These are phyloP conservation scores for Ceratobasidium sp. DNA, from an alignment of 1,284 basidiomycete species.

Conservation along the genomic window DNA sequence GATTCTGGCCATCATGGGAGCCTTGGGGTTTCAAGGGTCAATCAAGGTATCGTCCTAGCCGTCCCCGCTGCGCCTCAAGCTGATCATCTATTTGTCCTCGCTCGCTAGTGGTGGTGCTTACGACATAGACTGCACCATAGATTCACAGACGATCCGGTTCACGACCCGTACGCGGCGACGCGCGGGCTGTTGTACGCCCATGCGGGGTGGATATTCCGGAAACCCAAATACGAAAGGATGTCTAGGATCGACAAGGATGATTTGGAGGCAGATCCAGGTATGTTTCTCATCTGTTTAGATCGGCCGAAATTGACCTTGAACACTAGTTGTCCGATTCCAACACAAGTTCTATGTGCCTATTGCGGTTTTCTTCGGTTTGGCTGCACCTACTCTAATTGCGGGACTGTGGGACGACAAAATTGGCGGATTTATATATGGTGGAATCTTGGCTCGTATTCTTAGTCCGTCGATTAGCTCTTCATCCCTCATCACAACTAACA, in stretches of 20 bases:
- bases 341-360: slow-evolving; percentile 71
- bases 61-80: neutral
- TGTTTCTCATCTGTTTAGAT: slow-evolving; percentile 44
- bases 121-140: slow-evolving; percentile 76
- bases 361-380: slow-evolving; percentile 66
- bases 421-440: slow-evolving; percentile 73
- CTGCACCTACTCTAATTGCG: slow-evolving; percentile 63
- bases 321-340: slow-evolving; percentile 75
- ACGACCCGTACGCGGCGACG: slow-evolving; percentile 80
- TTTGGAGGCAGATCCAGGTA: slow-evolving; percentile 72
- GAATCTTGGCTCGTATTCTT: slow-evolving; percentile 65
- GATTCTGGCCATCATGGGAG: slow-evolving; percentile 68
- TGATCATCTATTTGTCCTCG: neutral
- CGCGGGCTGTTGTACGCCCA: slow-evolving; percentile 76
- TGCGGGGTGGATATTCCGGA: slow-evolving; percentile 85
- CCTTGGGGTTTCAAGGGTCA: slow-evolving; percentile 71
- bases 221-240: slow-evolving; percentile 70
- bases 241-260: slow-evolving; percentile 70
- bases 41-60: slow-evolving; percentile 55
- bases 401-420: slow-evolving; percentile 64
- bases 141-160: slow-evolving; percentile 74
- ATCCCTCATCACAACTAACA: slow-evolving; percentile 18
- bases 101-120: slow-evolving; percentile 62
- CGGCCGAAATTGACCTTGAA: slow-evolving; percentile 1
- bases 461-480: slow-evolving; percentile 53